Conservation (phyloP, 495 filamentous ascomycete genomes). For the Lichina pygmaea region DNA sequence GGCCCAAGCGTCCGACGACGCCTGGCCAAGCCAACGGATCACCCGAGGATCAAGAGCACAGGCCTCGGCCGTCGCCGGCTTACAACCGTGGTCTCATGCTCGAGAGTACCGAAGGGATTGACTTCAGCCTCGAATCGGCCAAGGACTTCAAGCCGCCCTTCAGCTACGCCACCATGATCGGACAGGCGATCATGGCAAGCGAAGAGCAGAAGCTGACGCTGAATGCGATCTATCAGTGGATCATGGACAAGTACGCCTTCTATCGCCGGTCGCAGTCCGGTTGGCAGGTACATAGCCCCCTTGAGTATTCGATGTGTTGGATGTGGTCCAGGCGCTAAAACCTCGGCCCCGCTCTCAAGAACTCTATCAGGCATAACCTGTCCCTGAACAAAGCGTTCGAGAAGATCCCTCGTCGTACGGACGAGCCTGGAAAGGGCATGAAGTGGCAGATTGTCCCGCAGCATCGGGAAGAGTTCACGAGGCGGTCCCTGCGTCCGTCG, state of each 20-base stretch:
- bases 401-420: constrained; percentile 70
- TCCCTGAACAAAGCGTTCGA: constrained; percentile 81
- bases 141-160: constrained; percentile 81
- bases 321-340: constrained; percentile 4
- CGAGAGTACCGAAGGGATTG: constrained; percentile 51
- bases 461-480: constrained; percentile 33
- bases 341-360: constrained; percentile 19
- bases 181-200: constrained; percentile 70
- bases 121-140: constrained; percentile 57
- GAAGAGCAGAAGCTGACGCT: constrained; percentile 68
- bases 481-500: background rate
- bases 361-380: constrained; percentile 87
- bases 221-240: constrained; percentile 74
- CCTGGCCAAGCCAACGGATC: constrained; percentile 13
- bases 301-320: background rate
- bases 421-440: constrained; percentile 96
- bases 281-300: constrained; percentile 45
- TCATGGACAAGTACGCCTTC: constrained; percentile 68
- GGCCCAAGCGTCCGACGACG: background rate
- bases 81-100: constrained; percentile 44
- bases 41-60: constrained; percentile 12
- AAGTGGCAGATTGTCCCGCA: constrained; percentile 82
- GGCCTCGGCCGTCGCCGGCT: constrained; percentile 26
- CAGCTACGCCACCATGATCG: constrained; percentile 94
- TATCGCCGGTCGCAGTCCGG: constrained; percentile 61